Conservation (phyloP, 2,329 filamentous ascomycete genomes). For the Passalora sequoiae region DNA sequence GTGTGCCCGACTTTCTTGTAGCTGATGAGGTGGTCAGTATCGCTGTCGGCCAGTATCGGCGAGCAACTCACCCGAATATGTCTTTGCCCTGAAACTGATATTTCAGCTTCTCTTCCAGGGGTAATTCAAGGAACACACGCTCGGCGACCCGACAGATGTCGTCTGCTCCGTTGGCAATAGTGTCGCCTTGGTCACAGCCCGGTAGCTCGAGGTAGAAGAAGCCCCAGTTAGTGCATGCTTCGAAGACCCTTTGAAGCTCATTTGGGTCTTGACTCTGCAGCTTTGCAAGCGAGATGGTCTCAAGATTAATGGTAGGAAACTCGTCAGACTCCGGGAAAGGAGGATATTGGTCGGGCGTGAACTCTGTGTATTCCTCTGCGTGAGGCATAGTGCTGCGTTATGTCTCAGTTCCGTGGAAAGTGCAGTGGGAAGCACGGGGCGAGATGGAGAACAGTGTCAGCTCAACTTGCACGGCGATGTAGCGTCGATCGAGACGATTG, state of each 20-base stretch:
- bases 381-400: constrained; percentile 32
- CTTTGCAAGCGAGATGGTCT: constrained; percentile 38
- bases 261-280: constrained; percentile 33
- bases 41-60: too few relatives aligned
- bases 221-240: constrained; percentile 45
- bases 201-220: constrained; percentile 54
- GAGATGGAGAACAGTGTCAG: neutral
- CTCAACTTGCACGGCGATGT: neutral
- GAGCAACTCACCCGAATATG: constrained; percentile 28
- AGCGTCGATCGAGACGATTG: too few relatives aligned
- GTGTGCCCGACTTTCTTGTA: constrained; percentile 42
- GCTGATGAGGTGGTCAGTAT: too few relatives aligned
- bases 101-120: constrained; percentile 44
- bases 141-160: constrained; percentile 37
- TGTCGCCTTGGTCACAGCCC: constrained; percentile 26
- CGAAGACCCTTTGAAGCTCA: constrained; percentile 38
- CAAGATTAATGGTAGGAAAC: constrained; percentile 26
- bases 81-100: constrained; percentile 46
- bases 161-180: constrained; percentile 25
- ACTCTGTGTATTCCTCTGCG: constrained; percentile 28
- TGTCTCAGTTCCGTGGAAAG: neutral
- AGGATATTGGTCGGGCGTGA: constrained; percentile 34
- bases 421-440: neutral
- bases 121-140: constrained; percentile 43
- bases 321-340: constrained; percentile 36